Evolutionary conservation across 768 basidiomycete genomes (phyloP), one percentile per base, ranked within the genome.

Genomic region (Xerocomellus chrysenteron): DNA sequence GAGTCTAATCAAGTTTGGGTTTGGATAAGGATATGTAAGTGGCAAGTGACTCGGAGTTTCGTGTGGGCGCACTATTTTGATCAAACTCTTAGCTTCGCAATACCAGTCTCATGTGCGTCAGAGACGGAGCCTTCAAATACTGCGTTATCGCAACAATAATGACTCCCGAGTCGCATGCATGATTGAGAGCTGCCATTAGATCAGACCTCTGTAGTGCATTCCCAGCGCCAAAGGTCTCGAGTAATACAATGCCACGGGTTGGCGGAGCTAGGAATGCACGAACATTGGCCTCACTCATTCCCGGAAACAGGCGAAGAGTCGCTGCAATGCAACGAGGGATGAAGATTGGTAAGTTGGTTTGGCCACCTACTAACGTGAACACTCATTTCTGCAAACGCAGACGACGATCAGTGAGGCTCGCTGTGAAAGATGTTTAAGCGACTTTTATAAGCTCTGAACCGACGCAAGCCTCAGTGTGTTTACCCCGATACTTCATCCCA

Each of bases 111-210:
- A 62, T 95, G 94, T 16, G 87, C 85, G 64, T 88, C 85, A 10
- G 87, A 88, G 10, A 98, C 94, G 5, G 87, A 80, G 8, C 95
- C 95, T 68, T 93, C 16, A 84, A 67, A 67, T 94, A 97, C 65
- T 98, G 95, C 0, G 92, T 87, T 48, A 97, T 94, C 12, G 94
- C 92, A 39, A 98, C 92, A 47, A 98, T 83, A 50, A 96, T 84
- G 2, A 95, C 81, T 11, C 91, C 93, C 2, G 88, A 82, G 54
- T 87, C 83, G 59, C 89, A 91, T 2, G 94, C 93, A 53, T 89
- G 86, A 60, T 84, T 85, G 55, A 97, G 77, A 1, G 84, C 87
- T n/a, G 80, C 70, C 67, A 90, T 80, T 19, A 97, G 73, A 61
- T 94, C 93, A 47, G 78, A 56, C 14, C 90, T 81, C 63, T 92